These are phyloP conservation scores for Perkinsela sp. DNA, from an alignment of 208 protist genomes.

Conservation along the genomic window DNA sequence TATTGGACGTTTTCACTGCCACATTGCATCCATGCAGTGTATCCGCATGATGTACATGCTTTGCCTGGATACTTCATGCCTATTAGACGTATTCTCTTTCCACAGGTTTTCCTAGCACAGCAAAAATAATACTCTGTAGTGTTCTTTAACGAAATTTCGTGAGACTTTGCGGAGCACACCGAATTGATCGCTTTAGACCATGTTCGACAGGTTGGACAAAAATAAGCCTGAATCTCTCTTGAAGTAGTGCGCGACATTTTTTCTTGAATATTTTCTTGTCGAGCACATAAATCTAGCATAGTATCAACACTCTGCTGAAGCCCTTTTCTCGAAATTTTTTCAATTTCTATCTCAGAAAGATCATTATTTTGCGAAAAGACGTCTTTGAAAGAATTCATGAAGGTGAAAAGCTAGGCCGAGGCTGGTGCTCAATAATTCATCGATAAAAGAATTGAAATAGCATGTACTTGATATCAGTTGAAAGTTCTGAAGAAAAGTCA, in stretches of 20 bases:
- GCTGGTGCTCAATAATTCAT: no score
- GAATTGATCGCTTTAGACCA: not conserved
- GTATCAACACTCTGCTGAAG: not conserved
- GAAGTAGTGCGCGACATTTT: not conserved
- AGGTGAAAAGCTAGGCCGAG: no score
- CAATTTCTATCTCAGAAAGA: not conserved
- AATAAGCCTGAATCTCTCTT: not conserved
- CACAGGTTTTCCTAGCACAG: slow-evolving; percentile 11
- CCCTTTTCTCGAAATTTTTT: not conserved
- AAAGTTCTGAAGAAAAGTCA: no score
- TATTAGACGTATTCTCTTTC: no score
- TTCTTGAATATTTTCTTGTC: not conserved
- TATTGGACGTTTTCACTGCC: no score
- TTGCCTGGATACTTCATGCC: no score
- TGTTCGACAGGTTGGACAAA: not conserved
- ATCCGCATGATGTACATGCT: no score
- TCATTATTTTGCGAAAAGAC: no score
- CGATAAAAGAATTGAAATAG: no score
- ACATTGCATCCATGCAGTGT: no score
- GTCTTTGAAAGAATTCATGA: no score
- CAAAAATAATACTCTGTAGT: not conserved
- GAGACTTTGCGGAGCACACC: not conserved
- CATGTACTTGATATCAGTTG: no score
- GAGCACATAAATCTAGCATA: not conserved
- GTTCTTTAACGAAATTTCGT: not conserved